These are phyloP conservation scores for Penicillium nordicum DNA, from an alignment of 2,329 filamentous ascomycete genomes.

Conservation along the genomic window DNA sequence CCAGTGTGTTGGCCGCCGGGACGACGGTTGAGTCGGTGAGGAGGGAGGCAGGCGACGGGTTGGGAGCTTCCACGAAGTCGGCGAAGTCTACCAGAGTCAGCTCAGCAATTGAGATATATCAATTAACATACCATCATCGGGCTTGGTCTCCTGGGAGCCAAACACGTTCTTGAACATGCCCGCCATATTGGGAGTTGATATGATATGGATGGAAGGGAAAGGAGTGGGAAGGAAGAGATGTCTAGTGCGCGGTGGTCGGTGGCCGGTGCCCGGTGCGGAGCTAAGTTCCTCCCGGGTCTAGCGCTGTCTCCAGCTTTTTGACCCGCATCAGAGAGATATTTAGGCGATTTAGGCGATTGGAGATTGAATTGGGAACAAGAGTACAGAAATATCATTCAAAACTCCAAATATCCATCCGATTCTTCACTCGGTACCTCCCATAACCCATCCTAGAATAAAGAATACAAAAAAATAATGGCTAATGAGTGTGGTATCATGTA, in stretches of 20 bases:
- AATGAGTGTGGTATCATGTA: constrained; percentile 33
- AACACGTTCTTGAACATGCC: constrained; percentile 41
- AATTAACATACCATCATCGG: constrained; percentile 36
- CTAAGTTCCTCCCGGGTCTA: constrained; percentile 40
- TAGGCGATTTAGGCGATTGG: neutral
- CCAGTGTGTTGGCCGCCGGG: constrained; percentile 46
- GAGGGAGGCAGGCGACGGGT: constrained; percentile 55
- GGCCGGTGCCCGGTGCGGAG: constrained; percentile 19
- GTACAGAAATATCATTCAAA: neutral
- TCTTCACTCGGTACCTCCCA: neutral
- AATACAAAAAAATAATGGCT: constrained; percentile 1
- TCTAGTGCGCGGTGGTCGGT: constrained; percentile 9
- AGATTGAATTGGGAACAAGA: neutral
- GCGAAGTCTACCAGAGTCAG: constrained; percentile 69
- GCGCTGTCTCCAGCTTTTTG: constrained; percentile 40
- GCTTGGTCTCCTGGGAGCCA: constrained; percentile 32
- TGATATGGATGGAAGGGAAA: constrained; percentile 22
- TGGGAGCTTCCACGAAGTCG: constrained; percentile 80
- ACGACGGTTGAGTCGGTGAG: constrained; percentile 40
- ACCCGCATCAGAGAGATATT: constrained; percentile 4
- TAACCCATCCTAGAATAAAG: constrained; percentile 14
- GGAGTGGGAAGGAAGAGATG: constrained; percentile 20
- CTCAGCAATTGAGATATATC: constrained; percentile 10
- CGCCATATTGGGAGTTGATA: constrained; percentile 30
- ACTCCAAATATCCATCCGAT: neutral